These are phyloP conservation scores for Blumeriella jaapii DNA, from an alignment of 2,329 filamentous ascomycete genomes.

Conservation along the genomic window DNA sequence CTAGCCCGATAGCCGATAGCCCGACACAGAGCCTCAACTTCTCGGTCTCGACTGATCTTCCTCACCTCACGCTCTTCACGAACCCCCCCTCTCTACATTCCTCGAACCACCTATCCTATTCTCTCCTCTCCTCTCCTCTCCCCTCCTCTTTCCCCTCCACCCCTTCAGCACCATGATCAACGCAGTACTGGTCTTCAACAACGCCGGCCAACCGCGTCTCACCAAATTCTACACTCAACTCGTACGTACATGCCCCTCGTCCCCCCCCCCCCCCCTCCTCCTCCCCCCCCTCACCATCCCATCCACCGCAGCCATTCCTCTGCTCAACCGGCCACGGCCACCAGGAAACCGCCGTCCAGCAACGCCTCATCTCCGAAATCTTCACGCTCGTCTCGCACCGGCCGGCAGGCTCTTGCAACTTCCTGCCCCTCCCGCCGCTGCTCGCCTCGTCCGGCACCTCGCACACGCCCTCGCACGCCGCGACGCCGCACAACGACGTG, in stretches of 20 bases:
- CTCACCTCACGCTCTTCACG: too few species aligned
- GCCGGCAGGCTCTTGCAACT: constrained; percentile 88
- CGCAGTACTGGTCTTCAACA: constrained; percentile 97
- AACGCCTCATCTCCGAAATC: constrained; percentile 93
- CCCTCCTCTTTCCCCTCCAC: too few species aligned
- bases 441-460: constrained; percentile 54
- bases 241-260: too few species aligned
- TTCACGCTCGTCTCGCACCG: constrained; percentile 92
- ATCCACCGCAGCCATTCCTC: too few species aligned
- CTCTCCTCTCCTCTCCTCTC: too few species aligned
- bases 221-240: constrained; percentile 99
- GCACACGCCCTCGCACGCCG: constrained; percentile 53
- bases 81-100: too few species aligned
- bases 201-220: constrained; percentile 88
- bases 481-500: constrained; percentile 64
- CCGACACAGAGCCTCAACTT: too few species aligned
- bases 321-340: constrained; percentile 14
- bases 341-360: constrained; percentile 93
- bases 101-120: neutral
- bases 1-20: too few species aligned
- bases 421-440: constrained; percentile 67
- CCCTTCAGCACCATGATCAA: too few species aligned
- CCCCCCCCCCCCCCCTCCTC: constrained; percentile 14
- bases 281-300: neutral
- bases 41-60: too few species aligned